Base-by-base conservation (phyloP, 192 early-diverging fungal genomes). In the Coemansia javaensis region DNA sequence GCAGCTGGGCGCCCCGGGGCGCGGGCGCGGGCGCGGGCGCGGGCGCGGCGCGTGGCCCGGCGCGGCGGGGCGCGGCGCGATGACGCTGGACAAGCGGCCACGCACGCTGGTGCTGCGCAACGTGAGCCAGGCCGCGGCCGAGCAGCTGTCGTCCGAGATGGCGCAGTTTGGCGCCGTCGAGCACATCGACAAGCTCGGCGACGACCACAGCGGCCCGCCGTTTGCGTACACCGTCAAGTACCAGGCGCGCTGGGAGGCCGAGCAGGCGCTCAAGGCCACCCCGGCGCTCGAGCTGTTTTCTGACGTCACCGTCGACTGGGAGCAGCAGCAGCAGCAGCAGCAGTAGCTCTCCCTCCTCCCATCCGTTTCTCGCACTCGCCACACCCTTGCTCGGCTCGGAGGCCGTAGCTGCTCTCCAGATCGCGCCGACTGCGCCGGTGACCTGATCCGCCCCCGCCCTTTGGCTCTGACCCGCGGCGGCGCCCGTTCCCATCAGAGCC, bases 21-120 rank as follows among this genome's bases (percentile, higher is more conserved):
- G 31, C 15, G 40, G 34, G 16, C 24, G 24, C 28, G 8, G 28
- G 7, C 7, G 7, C 28, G 44, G 49, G 17, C 33, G 47, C 20
- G 33, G 44, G 0, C 46, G 66, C 15, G 48, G 47, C 10, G 35
- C 50, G 13, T 22, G 23, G 32, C 38, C 24, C 7, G 53, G n/a
- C 7, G 17, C 30, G 10, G 47, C 22, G 5, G 13, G 16, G 5
- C 66, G 59, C 7, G 45, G 40, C 1, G 50, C 59, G 32, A 71
- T 71, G 67, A 63, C 47, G 9, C 55, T 71, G 36, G 67, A 71
- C 34, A 71, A 59, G 47, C 50, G 67, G 43, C 60, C 67, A 4
- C 59, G 67, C 34, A 50, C 60, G 0, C 32, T 71, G n/a, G 60
- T 71, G 4, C 42, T 71, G 41, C 48, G 60, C 32, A 63, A 63